Conservation (phyloP, 1,284 basidiomycete species). For the Pseudozyma pruni region DNA sequence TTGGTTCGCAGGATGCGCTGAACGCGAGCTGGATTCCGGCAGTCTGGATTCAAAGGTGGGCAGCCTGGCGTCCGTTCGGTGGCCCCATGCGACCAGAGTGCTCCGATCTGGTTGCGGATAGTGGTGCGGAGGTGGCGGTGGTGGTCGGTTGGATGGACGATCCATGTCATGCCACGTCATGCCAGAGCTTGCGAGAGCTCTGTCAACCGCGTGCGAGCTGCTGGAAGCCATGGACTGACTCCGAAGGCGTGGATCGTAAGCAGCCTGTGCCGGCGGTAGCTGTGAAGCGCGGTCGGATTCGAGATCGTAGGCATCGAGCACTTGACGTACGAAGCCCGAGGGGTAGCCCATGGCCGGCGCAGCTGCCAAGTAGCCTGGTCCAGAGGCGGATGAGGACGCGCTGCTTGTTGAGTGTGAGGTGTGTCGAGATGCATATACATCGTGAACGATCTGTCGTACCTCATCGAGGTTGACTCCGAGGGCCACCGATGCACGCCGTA, state of each 20-base stretch:
- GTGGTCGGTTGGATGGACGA: neutral
- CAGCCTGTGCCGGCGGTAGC: neutral
- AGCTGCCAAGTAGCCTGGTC: conserved; percentile 1
- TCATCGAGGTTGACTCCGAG: conserved; percentile 25
- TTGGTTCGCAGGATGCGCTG: conserved; percentile 1
- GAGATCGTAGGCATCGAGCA: conserved; percentile 25
- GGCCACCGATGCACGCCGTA: conserved; percentile 27
- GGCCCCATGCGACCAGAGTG: conserved; percentile 8
- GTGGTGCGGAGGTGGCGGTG: neutral
- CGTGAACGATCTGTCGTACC: conserved; percentile 27
- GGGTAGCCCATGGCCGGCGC: neutral
- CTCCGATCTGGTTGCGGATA: conserved; percentile 6
- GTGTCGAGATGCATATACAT: conserved; percentile 10
- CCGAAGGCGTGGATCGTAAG: conserved; percentile 2
- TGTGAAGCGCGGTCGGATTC: conserved; percentile 22
- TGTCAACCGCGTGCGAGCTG: neutral
- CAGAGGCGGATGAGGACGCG: conserved; percentile 14
- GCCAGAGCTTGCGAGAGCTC: conserved; percentile 5
- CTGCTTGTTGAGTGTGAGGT: conserved; percentile 11
- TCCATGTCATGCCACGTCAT: neutral
- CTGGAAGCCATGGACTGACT: neutral
- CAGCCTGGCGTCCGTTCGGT: neutral
- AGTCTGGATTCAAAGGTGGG: conserved; percentile 3
- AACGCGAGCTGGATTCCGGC: neutral
- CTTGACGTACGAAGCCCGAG: conserved; percentile 14